A percentile compares a stretch with the other conserved stretches of the same genome.
These are phyloP conservation scores for Diplogelasinospora grovesii DNA, from an alignment of 495 filamentous ascomycete genomes.

Conservation along the genomic window DNA sequence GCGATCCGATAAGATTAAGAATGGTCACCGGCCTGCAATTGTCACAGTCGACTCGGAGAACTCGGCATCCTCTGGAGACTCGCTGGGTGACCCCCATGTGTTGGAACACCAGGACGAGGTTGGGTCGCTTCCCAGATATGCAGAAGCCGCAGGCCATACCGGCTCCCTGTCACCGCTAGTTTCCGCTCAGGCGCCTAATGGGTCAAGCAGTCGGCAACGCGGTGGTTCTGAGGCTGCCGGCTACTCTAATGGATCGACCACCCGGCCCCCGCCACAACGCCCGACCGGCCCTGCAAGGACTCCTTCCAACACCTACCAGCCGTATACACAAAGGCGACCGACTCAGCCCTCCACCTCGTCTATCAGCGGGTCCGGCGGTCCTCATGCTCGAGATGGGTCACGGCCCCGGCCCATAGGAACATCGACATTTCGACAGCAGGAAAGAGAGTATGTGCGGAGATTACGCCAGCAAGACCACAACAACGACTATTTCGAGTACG, in stretches of 20 bases:
- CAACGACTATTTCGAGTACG: constrained; percentile 73
- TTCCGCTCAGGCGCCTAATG: constrained; percentile 18
- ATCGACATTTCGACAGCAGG: constrained; percentile 51
- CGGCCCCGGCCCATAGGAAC: constrained; percentile 71
- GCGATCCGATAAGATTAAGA: constrained; percentile 30
- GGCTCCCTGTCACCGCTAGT: constrained; percentile 30
- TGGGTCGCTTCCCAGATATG: constrained; percentile 34
- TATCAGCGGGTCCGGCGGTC: constrained; percentile 42
- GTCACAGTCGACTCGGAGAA: constrained; percentile 56
- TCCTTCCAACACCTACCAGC: constrained; percentile 46
- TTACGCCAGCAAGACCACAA: constrained; percentile 52
- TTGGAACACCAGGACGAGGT: constrained; percentile 43
- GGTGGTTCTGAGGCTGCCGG: constrained; percentile 10
- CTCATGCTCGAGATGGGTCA: constrained; percentile 74
- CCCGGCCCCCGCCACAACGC: constrained; percentile 28
- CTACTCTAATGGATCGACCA: constrained; percentile 21
- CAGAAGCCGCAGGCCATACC: constrained; percentile 24
- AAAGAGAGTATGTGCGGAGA: constrained; percentile 42
- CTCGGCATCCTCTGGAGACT: constrained; percentile 58
- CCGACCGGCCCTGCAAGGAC: constrained; percentile 34
- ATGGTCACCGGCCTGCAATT: constrained; percentile 37
- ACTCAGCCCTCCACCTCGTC: constrained; percentile 20
- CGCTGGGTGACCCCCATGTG: constrained; percentile 39
- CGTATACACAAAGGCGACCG: constrained; percentile 33
- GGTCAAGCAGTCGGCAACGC: constrained; percentile 28